Conservation (phyloP, 352 stramenopile species). For the Pythium apleroticum region DNA sequence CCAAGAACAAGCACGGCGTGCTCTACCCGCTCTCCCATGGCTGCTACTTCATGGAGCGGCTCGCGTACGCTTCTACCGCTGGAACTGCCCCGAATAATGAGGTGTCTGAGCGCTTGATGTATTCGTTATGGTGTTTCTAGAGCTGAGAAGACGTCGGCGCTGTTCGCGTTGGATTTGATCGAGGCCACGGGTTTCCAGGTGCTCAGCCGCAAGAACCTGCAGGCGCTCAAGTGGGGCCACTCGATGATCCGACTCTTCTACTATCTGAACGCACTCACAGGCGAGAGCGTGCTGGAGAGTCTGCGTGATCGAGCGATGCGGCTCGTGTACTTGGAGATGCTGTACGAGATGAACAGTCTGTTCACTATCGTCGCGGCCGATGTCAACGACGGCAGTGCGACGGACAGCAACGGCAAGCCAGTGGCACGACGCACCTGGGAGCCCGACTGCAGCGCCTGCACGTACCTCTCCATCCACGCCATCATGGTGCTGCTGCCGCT, state of each 20-base stretch:
- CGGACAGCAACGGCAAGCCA: slow-evolving; percentile 2
- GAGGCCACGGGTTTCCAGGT: slow-evolving; percentile 73
- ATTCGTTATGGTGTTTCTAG: slow-evolving; percentile 28
- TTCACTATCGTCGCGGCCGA: slow-evolving; percentile 46
- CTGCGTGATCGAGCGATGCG: slow-evolving; percentile 68
- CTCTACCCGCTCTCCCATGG: slow-evolving; percentile 63
- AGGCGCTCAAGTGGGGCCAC: slow-evolving; percentile 83
- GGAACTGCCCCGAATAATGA: neutral
- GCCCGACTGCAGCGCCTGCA: slow-evolving; percentile 59
- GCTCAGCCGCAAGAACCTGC: slow-evolving; percentile 74
- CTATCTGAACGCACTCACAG: slow-evolving; percentile 73
- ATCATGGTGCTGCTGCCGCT: slow-evolving; percentile 76
- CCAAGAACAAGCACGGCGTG: slow-evolving; percentile 41
- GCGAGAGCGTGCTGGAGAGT: slow-evolving; percentile 43
- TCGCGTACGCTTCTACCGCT: slow-evolving; percentile 50
- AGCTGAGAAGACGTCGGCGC: slow-evolving; percentile 64
- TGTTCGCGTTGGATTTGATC: slow-evolving; percentile 72
- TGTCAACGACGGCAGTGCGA: slow-evolving; percentile 11
- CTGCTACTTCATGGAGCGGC: slow-evolving; percentile 77
- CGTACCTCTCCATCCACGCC: slow-evolving; percentile 56
- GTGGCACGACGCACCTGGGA: slow-evolving; percentile 28
- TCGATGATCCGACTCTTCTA: slow-evolving; percentile 81
- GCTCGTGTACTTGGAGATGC: slow-evolving; percentile 63
- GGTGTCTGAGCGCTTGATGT: slow-evolving; percentile 2
- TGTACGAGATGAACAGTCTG: slow-evolving; percentile 65